Percentiles rank a stretch among this genome's conserved stretches.
Evolutionary conservation across 768 basidiomycete genomes (phyloP).

Genomic region (Phaeolepiota aurea): DNA sequence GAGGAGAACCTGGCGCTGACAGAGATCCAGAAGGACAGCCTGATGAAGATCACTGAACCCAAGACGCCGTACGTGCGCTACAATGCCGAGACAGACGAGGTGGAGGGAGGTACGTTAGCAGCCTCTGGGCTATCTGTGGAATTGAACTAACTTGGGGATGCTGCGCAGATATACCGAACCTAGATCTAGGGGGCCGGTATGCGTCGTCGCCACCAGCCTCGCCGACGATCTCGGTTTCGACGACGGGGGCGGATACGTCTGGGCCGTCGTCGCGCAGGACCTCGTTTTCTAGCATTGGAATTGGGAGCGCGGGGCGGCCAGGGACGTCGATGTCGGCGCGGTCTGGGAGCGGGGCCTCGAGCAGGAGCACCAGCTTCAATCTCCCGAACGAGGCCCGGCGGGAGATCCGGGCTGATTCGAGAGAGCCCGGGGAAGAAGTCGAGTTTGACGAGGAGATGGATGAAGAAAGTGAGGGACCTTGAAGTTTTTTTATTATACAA

Average conservation of each 20-base stretch:
- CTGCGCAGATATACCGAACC: conserved; percentile 68
- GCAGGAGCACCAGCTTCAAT: conserved; percentile 80
- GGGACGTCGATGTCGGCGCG: conserved; percentile 44
- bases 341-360: conserved; percentile 54
- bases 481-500: conserved; percentile 2
- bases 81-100: conserved; percentile 75
- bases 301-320: conserved; percentile 25
- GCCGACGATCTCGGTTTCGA: conserved; percentile 49
- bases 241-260: conserved; percentile 53
- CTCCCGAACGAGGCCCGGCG: conserved; percentile 62
- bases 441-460: conserved; percentile 82
- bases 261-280: conserved; percentile 68
- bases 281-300: conserved; percentile 58
- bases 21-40: conserved; percentile 88
- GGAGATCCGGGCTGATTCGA: conserved; percentile 45
- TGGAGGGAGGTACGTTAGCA: conserved; percentile 64
- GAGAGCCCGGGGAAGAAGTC: conserved; percentile 59
- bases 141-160: conserved; percentile 4
- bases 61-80: conserved; percentile 96
- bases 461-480: conserved; percentile 60
- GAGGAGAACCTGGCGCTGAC: conserved; percentile 90
- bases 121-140: not conserved
- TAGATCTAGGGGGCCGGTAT: conserved; percentile 49
- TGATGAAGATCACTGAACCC: conserved; percentile 98
- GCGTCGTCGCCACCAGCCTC: conserved; percentile 21